These are phyloP conservation scores for Linum lewisii DNA, from an alignment of 345 rosid species.

Conservation along the genomic window DNA sequence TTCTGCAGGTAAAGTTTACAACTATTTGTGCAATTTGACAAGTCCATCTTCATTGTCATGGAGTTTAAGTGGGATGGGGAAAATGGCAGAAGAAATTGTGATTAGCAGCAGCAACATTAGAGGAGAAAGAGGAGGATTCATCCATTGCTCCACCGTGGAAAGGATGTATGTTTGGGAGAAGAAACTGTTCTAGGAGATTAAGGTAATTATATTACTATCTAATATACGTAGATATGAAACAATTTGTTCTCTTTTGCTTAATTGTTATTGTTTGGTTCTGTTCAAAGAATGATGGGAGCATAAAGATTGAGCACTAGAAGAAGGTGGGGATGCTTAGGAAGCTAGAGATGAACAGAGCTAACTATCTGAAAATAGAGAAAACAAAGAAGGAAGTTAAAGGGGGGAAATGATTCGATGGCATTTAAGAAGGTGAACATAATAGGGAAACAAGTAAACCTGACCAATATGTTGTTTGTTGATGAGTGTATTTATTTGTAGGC, in stretches of 20 bases:
- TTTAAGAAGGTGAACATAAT: too few relatives aligned
- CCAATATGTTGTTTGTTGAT: too few relatives aligned
- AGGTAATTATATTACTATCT: slow-evolving; percentile 61
- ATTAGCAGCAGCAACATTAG: slow-evolving; percentile 11
- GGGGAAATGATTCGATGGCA: not conserved
- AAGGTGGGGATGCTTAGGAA: slow-evolving; percentile 60
- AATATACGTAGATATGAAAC: slow-evolving; percentile 4
- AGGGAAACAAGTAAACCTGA: too few relatives aligned
- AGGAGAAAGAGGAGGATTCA: slow-evolving; percentile 13
- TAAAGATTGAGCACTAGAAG: slow-evolving; percentile 80
- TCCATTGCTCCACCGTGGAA: slow-evolving; percentile 82
- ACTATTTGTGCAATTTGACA: slow-evolving; percentile 46
- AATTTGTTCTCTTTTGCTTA: not conserved
- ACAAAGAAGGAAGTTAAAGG: slow-evolving; percentile 48
- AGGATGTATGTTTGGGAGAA: slow-evolving; percentile 94
- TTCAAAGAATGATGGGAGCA: slow-evolving; percentile 50
- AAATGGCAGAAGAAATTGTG: slow-evolving; percentile 19
- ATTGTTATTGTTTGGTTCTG: not conserved
- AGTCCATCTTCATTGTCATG: slow-evolving; percentile 62
- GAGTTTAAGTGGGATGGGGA: slow-evolving; percentile 45
- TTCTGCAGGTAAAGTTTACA: slow-evolving; percentile 44
- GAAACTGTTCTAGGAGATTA: slow-evolving; percentile 79
- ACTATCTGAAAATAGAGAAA: slow-evolving; percentile 70
- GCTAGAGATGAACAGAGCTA: slow-evolving; percentile 76
- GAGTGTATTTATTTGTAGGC: too few relatives aligned